A percentile compares a stretch with the other conserved stretches of the same genome.
Evolutionary conservation across 768 basidiomycete species (phyloP).

Genomic region (Mycena maculata): DNA sequence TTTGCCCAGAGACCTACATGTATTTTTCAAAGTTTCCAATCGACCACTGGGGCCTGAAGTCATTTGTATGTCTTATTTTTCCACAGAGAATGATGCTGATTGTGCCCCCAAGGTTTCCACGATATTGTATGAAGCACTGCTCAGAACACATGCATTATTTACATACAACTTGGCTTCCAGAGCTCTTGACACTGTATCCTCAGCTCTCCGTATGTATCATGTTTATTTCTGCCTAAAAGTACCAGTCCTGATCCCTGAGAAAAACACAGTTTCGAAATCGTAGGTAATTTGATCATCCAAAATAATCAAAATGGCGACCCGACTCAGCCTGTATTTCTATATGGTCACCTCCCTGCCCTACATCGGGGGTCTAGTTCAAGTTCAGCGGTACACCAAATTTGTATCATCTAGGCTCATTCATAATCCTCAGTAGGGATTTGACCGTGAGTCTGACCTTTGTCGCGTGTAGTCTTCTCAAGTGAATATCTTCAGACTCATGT

Average conservation of each 20-base stretch:
- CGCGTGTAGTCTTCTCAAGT: background rate
- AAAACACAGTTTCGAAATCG: conserved; percentile 7
- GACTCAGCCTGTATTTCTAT: background rate
- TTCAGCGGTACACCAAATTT: background rate
- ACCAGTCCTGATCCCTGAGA: background rate
- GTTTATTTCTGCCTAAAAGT: too few relatives aligned
- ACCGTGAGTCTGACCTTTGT: background rate
- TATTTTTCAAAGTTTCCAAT: background rate
- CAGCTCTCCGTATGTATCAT: background rate
- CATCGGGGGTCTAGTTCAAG: background rate
- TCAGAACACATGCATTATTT: background rate
- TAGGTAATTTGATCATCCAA: background rate
- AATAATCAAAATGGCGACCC: too few relatives aligned
- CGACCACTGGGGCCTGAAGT: background rate
- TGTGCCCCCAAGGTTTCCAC: background rate
- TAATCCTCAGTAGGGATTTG: background rate
- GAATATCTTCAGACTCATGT: background rate
- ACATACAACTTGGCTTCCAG: background rate
- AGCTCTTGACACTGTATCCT: conserved; percentile 1
- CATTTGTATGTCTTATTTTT: background rate
- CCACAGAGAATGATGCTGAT: background rate
- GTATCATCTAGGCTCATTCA: background rate
- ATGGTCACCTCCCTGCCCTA: background rate
- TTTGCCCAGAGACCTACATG: conserved; percentile 3
- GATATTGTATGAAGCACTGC: background rate